Base-by-base conservation (phyloP, 2,329 filamentous ascomycete genomes). In the Penicillium sp. region DNA sequence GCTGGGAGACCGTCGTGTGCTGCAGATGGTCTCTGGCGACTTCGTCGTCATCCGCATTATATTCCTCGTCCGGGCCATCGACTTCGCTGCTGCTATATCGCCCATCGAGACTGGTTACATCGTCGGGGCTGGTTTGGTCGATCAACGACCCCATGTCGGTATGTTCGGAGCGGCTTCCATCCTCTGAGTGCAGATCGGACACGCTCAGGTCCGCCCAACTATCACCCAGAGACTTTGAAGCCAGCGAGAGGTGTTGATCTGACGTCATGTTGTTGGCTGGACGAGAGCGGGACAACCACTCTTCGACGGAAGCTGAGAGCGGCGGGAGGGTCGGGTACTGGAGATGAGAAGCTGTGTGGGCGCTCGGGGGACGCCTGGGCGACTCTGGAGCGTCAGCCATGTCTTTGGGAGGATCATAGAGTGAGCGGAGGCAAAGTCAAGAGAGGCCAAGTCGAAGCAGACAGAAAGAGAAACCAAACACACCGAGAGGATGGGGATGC, bases 151-250 rank as follows among this genome's bases (percentile, higher is more conserved):
- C 76, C 25, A 70, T 62, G 64, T 81, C 78, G 11, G 79, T 79
- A 52, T 76, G 72, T 41, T 80, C 78, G 2, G 79, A 81, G 37
- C 71, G 76, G 57, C 73, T 69, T 52, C 77, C 79, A 65, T 81
- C 78, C 58, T 80, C 78, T 2, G 77, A 79, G 53, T 78, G 75
- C 22, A 73, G 68, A 59, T 81, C 78, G 17, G 76, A 75, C n/a
- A 71, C 72, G 55, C 76, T 78, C 58, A 81, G 67, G 2, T 76
- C 78, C 20, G 79, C 76, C 79, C 79, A 81, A 64, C 79, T 81
- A 56, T 80, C 79, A 57, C 76, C 77, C 59, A 81, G 67, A 11
- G 76, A 71, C 62, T 72, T 65, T 52, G 64, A 35, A 3, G 67
- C 61, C 34, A 69, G 68, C 11, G 74, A 70, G 14, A 64, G 55